phyloP scores from a whole-genome alignment of 352 stramenopile genomes.

The Globisporangium takayamanum region DNA sequence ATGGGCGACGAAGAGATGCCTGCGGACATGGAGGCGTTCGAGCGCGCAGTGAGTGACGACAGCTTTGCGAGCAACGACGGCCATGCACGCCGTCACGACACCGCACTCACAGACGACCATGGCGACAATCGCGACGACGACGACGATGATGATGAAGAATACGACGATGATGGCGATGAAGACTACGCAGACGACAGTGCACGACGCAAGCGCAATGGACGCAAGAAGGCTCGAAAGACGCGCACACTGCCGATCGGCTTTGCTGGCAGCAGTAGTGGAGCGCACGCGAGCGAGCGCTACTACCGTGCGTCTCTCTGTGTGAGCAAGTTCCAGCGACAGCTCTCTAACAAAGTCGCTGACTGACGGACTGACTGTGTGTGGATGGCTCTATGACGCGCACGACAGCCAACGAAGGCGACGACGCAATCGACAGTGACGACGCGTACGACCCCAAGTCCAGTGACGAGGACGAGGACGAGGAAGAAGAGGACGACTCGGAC shows the following conservation, averaged over 20 bases:
- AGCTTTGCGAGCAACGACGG: slow-evolving; percentile 10
- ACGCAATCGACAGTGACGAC: slow-evolving; percentile 39
- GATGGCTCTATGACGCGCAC: neutral
- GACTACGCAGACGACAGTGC: slow-evolving; percentile 4
- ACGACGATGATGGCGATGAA: slow-evolving; percentile 6
- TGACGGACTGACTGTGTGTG: neutral
- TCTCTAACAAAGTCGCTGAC: no score
- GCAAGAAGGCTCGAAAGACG: slow-evolving; percentile 1
- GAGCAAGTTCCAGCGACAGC: neutral
- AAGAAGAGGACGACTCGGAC: slow-evolving; percentile 78
- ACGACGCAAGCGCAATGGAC: neutral
- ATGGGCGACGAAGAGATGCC: slow-evolving; percentile 63
- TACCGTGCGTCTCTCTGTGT: slow-evolving; percentile 4
- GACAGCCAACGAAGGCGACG: slow-evolving; percentile 11
- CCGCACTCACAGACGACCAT: neutral
- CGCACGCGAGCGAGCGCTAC: neutral
- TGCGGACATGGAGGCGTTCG: slow-evolving; percentile 40
- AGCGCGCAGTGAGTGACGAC: slow-evolving; percentile 20
- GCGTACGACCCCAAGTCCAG: slow-evolving; percentile 55
- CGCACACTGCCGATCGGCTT: neutral
- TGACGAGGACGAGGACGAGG: slow-evolving; percentile 24
- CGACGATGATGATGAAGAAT: slow-evolving; percentile 12
- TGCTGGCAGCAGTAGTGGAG: neutral
- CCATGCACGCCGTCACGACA: neutral
- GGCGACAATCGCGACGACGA: slow-evolving; percentile 12